Evolutionary conservation across 805 yeast species (phyloP), one percentile per base, ranked within the genome.

Genomic region (Metschnikowia lochheadii): DNA sequence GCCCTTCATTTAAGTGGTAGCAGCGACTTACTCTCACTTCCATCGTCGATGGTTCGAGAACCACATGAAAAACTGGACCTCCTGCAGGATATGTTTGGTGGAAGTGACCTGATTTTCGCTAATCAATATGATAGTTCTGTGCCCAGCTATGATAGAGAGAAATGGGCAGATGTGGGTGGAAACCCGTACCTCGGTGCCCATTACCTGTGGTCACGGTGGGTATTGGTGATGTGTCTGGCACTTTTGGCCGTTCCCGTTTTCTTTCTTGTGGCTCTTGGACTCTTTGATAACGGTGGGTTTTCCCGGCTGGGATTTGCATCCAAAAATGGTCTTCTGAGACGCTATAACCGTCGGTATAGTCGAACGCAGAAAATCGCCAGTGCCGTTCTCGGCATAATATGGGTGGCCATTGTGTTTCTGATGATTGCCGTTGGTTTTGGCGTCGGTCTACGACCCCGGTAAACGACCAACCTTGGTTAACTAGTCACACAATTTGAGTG

Each of bases 361-460:
- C 49, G 51, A 6, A 26, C 36, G 32, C 77, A 73, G 56, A 72
- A 72, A 53, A 11, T 63, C 1, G 40, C 60, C 34, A 68, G 75
- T 54, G 54, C 65, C 7, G 44, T 55, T 2, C 21, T 69, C 3
- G 76, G 77, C 8, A 8, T 72, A 6, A 6, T 63, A 5, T 73
- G 77, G 77, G 42, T 69, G 5, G 39, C 53, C 15, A 52, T 64
- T 1, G 62, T 68, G 7, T 40, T 69, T n/a, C 67, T 75, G 18
- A 70, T 71, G 76, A 66, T 72, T 3, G 75, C 69, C 0, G 69
- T 72, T 5, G 76, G 75, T 3, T 55, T 72, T 21, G 74, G 72
- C 5, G 49, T 69, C 1, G 70, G 70, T 1, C 43, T 55, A 34
- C 39, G 46, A 35, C 29, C 29, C 11, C 29, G 29, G 29, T 26